Evolutionary conservation across 805 yeast genomes (phyloP).

Genomic region (Brettanomyces nanus): DNA sequence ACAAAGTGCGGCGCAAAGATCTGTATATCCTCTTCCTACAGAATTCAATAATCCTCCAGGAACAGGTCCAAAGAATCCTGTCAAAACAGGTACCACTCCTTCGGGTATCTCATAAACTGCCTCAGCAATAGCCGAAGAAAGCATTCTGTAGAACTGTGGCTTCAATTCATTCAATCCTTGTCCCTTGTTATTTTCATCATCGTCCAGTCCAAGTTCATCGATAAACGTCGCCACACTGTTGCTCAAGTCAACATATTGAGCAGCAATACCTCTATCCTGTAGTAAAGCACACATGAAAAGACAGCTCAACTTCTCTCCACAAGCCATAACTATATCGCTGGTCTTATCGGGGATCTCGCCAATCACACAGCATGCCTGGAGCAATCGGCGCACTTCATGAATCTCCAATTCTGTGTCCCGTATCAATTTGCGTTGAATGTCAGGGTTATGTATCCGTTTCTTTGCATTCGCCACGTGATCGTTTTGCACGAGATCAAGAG

Average conservation of each 20-base stretch:
- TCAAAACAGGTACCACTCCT: constrained; percentile 72
- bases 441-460: constrained; percentile 34
- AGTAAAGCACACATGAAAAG: constrained; percentile 79
- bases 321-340: constrained; percentile 80
- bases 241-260: constrained; percentile 74
- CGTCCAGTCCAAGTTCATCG: constrained; percentile 41
- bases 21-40: constrained; percentile 97
- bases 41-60: constrained; percentile 92
- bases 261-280: constrained; percentile 72
- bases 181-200: neutral
- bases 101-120: constrained; percentile 33
- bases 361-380: constrained; percentile 82
- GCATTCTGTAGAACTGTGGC: constrained; percentile 49
- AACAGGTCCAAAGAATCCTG: constrained; percentile 93
- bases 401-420: constrained; percentile 58
- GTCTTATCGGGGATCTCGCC: constrained; percentile 90
- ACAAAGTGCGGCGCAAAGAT: constrained; percentile 90
- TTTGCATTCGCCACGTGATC: constrained; percentile 78
- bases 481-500: constrained; percentile 59
- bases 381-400: constrained; percentile 54
- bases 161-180: constrained; percentile 35
- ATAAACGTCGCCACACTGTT: constrained; percentile 54
- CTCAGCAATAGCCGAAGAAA: constrained; percentile 45
- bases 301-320: constrained; percentile 91
- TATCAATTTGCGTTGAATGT: constrained; percentile 46